A percentile compares a stretch with the other conserved stretches of the same genome.
These are phyloP conservation scores for Tremella mesenterica DNA, from an alignment of 768 basidiomycete species.

Conservation along the genomic window DNA sequence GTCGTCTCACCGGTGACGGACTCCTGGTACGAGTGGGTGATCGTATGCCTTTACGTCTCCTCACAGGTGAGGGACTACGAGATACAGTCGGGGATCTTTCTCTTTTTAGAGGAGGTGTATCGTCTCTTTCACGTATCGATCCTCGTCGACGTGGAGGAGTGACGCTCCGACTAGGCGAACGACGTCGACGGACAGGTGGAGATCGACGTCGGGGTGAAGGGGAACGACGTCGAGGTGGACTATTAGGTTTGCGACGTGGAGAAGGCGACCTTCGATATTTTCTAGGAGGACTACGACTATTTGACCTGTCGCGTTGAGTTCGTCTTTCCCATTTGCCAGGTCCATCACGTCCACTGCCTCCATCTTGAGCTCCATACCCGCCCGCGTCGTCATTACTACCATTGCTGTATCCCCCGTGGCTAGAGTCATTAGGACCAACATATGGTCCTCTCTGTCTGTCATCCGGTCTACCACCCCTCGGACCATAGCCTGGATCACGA, in stretches of 20 bases:
- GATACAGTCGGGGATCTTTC: neutral
- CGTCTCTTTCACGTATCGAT: conserved; percentile 9
- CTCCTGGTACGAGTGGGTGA: conserved; percentile 16
- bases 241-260: neutral
- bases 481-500: neutral
- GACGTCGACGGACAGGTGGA: conserved; percentile 1
- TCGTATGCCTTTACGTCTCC: neutral
- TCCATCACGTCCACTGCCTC: conserved; percentile 2
- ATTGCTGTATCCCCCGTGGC: no score
- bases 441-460: neutral
- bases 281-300: conserved; percentile 13
- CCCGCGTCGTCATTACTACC: no score
- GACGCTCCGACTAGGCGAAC: conserved; percentile 2
- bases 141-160: conserved; percentile 9
- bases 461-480: neutral
- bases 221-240: conserved; percentile 12
- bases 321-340: conserved; percentile 2
- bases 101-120: conserved; percentile 11
- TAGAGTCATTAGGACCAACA: no score
- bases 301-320: conserved; percentile 4
- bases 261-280: conserved; percentile 10
- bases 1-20: conserved; percentile 11
- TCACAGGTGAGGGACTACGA: neutral
- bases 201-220: conserved; percentile 16
- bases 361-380: no score